Base-by-base conservation (phyloP, 176 grass and related monocot genomes). In the Alopecurus myosuroides region DNA sequence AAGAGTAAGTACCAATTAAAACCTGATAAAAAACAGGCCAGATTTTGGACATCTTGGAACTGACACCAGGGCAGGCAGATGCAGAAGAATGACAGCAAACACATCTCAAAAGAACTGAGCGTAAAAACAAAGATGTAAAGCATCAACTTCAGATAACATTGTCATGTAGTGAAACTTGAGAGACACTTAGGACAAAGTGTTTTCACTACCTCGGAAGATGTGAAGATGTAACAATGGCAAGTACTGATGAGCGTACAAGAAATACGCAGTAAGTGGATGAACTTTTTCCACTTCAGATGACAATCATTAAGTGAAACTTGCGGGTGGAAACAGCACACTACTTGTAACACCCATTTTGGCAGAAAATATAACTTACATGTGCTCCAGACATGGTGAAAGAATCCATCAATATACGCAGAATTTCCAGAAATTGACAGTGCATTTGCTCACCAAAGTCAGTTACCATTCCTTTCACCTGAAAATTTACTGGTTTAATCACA, bases 341-440 rank as follows among this genome's bases (percentile, higher is more conserved):
- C 29, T 18, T 82, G 25, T 10, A 40, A 83, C 61, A 39, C 57
- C 33, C 41, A 71, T 33, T 79, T 71, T 10, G 9, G 41, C 36
- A 49, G 42, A 82, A 80, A 87, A 81, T 4, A 20, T 18, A 76
- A 70, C 89, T 44, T 87, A 91, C 89, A 81, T 91, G 94, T 80
- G 86, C 84, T 66, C 94, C 94, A 86, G 94, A 88, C 82, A 87
- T 91, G 61, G 86, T 88, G 71, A 89, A 97, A 84, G 94, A 96
- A 85, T 99, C 97, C 69, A 99, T 83, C 86, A 97, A 89, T 89
- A 99, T 99, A n/a, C 97, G 94, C 61, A 99, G 88, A 50, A 99
- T 97, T 89, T 99, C 97, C 77, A 92, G 94, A 82, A 99, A 99
- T 64, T 97, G 97, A 46, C 94, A 99, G 77, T 97, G 97, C 97